Base-by-base conservation (phyloP, 352 stramenopile species). In the Thraustotheca clavata region DNA sequence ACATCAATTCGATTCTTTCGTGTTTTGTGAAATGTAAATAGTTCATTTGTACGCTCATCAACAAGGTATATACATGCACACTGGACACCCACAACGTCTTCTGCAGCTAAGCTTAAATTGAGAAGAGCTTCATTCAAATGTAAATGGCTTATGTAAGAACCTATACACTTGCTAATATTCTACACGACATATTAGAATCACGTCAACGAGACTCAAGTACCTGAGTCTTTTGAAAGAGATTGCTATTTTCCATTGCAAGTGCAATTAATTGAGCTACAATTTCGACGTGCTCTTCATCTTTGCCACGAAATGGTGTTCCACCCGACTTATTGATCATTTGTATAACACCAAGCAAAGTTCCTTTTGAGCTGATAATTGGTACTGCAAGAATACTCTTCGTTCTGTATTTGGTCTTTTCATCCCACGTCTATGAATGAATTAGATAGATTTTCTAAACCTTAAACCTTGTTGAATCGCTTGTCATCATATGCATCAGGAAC, bases 321-420 rank as follows among this genome's bases (percentile, higher is more conserved):
- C 82, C 79, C 0, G 82, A 86, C 36, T 91, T 91, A 69, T 89
- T 91, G 62, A 89, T 91, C 9, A 91, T 81, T 39, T 91, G 82
- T 1, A 91, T 79, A 8, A 91, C 82, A 24, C 82, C 82, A 2
- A 91, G 68, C 3, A 91, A 69, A 6, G 49, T 77, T 16, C 81
- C 61, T 4, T 73, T 60, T 16, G 76, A 86, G 6, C 76, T 82
- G 18, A 91, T 66, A 31, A 89, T 91, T 4, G 82, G 82, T 6
- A 88, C 76, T 0, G 82, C 82, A 4, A 91, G 62, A 68, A 91
- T 91, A 49, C 79, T 89, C 54, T 91, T 91, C 5, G 82, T 91
- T 20, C 80, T 74, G 57, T 91, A 91, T 55, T 87, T 85, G 0
- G 79, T 89, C 63, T 89, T 91, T 46, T 87, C 72, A 48, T 89